Base-by-base conservation (phyloP, 2,329 filamentous ascomycete genomes). In the Hypoxylon sp. region DNA sequence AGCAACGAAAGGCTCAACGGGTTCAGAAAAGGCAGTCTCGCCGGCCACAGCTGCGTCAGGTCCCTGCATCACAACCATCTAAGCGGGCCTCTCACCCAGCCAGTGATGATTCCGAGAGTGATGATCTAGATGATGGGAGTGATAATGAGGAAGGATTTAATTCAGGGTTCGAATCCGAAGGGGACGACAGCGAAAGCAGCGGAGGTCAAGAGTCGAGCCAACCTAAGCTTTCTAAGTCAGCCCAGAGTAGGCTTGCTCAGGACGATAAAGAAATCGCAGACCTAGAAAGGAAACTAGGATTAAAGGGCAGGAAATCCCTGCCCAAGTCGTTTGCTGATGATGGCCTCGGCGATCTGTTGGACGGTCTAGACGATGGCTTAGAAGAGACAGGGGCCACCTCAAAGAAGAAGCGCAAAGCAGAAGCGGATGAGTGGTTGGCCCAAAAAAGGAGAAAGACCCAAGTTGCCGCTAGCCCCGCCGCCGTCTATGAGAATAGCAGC, bases 211-310 rank as follows among this genome's bases (percentile, higher is more conserved):
- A 59, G 9, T 19, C 55, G 3, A 58, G 32, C 53, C 69, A 50
- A n/a, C 63, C 14, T 36, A 66, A 71, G 10, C 38, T 63, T n/a
- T 78, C 81, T 5, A 80, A 77, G 51, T 71, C 70, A 19, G 76
- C 89, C n/a, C 88, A 85, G 75, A 86, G 90, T 2, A 89, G 87
- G 72, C 82, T 98, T 3, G 90, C 88, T 0, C 85, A 93, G 67
- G 95, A 99, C 64, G 94, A 98, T 75, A 92, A 90, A 1, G 93
- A 97, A 73, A 98, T 99, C 72, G 90, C 91, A 19, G 90, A 90
- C 2, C 82, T 98, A 32, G 96, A 99, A 81, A 94, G 91, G 78
- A 97, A 93, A 75, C 82, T 99, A 2, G 95, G 96, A 0, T 86
- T 98, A 34, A 90, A 90, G 76, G 88, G 89, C 23, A 91, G 91